Evolutionary conservation across 176 grass and related monocot genomes (phyloP), one percentile per base, ranked within the genome.

Genomic region (Elaeis guineensis): DNA sequence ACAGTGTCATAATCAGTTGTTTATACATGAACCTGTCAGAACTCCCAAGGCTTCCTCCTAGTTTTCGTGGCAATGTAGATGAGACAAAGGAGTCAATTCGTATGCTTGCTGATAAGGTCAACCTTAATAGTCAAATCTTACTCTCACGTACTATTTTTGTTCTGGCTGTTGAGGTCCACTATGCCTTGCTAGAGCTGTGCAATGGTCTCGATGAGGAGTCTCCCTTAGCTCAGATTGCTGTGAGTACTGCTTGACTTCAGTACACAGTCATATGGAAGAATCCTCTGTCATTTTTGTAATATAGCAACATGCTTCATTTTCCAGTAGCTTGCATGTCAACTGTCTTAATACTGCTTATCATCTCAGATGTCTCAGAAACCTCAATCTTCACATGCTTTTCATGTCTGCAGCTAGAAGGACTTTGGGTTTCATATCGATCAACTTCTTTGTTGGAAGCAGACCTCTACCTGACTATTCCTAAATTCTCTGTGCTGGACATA

Each of bases 361-460:
- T 39, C 35, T 39, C 35, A 12, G 35, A 39, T 11, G 35, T 11
- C 7, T 39, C 9, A 2, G 9, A 39, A 39, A 11, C 35, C 35
- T 39, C 35, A 12, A 12, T 8, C 2, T 1, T 11, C 35, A 39
- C 12, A 9, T 12, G 11, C 2, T 39, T 12, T 9, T 1, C 2
- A 9, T 81, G 62, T 67, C 19, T 77, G 68, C 79, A 97, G 92
- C 51, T 97, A 62, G 83, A 97, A 82, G 92, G 87, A 69, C 62
- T 97, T 69, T 91, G 92, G 92, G 92, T 97, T 18, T 90, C 87
- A n/a, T 97, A 97, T 61, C 80, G 92, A 61, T 82, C 92, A 78
- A 90, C 87, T 51, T 97, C 92, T 35, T 71, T 87, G 76, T 71
- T 82, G 59, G 87, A 97, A 81, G 74, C 84, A 74, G 92, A 97